Base-by-base conservation (phyloP, 345 rosid species). In the Populus davidiana region DNA sequence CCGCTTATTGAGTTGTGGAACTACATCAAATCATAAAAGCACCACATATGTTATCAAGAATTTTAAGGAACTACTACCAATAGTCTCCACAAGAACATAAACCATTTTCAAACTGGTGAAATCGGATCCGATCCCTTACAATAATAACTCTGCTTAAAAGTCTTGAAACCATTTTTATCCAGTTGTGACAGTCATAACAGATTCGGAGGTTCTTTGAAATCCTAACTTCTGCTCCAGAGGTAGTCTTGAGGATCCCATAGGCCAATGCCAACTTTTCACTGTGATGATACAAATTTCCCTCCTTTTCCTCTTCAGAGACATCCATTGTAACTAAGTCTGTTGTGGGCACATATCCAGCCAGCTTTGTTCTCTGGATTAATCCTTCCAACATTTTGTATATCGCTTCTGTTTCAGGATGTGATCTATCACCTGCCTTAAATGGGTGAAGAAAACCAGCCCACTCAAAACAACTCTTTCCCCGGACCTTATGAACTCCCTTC, bases 211-310 rank as follows among this genome's bases (percentile, higher is more conserved):
- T 94, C 86, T 92, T 94, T 61, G 90, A 87, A 63, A 94, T 83
- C 76, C 87, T 85, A 67, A 94, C 79, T 31, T 90, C 88, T 11
- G 89, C 80, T 75, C 89, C 90, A n/a, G 96, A 93, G 78, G 87
- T 83, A 43, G 89, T 86, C 85, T 89, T 94, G 76, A 94, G 83
- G 74, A 92, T 86, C 52, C 85, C 96, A 77, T 85, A 94, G 0
- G 98, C 98, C 85, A 91, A 79, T 0, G 97, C 97, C 43, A 94
- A 78, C 85, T 92, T 94, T 71, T 94, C 97, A 73, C 97, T 92
- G 49, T 92, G 98, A 78, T 80, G 79, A 78, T 78, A 78, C 88
- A 92, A 77, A 70, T 91, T 92, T 80, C 77, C 92, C 67, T 92
- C 94, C 82, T 87, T 94, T 85, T 94, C 97, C 84, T 92, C 97